Evolutionary conservation across 306 rosid species (phyloP), one percentile per base, ranked within the genome.

Genomic region (Astragalus glycyphyllos): DNA sequence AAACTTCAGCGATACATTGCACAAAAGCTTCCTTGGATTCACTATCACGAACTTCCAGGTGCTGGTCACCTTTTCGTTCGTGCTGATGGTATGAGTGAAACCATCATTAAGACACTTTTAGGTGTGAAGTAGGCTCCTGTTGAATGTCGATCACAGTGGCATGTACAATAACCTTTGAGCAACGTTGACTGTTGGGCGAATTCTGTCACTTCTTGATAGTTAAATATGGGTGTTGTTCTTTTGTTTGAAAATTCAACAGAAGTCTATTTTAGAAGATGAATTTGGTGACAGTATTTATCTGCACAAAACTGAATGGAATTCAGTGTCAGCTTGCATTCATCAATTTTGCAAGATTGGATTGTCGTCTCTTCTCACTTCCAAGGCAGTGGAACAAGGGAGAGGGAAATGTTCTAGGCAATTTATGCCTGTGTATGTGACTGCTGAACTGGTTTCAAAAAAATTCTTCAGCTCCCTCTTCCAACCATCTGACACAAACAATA

Each of bases 1-100:
- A 74, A 67, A 5, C 56, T 81, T 51, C 90, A 88, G 55, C 81
- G 92, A 40, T 71, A 84, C 82, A 87, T 90, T 70, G 89, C 72
- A 0, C 83, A 87, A 66, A 80, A 48, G 34, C 90, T 93, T 61
- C 89, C 95, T 1, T 93, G 98, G 97, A 84, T 93, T 79, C 88
- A 49, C 11, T 93, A 93, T 75, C 96, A 93, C 12, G 98, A 93
- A 73, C 59, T 90, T 38, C 77, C 85, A 8, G 96, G 97, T 55
- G 76, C 86, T 16, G 97, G 98, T 34, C 97, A 93, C 83, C 12
- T 79, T 26, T 87, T 93, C 72, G 81, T 79, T 2, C 4, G 14
- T 17, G 83, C 79, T 15, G 84, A 86, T 51, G 96, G 92, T 7
- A 35, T 82, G 77, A 45, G 72, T 14, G 85, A 90, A 16, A 71